phyloP scores from a whole-genome alignment of 495 filamentous ascomycete species.

The Friedmanniomyces simplex region DNA sequence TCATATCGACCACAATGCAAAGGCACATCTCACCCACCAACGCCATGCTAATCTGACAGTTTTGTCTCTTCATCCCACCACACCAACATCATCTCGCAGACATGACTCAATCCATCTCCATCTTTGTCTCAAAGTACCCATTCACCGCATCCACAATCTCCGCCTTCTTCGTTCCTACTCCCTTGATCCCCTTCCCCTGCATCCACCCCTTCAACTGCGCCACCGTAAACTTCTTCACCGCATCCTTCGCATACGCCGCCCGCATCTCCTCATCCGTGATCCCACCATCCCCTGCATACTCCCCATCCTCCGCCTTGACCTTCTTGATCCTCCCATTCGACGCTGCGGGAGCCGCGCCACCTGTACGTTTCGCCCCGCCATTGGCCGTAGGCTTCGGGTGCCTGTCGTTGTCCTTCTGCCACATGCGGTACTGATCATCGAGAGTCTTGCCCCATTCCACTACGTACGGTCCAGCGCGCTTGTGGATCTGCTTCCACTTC shows the following conservation, averaged over 20 bases:
- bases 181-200: conserved; percentile 46
- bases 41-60: neutral
- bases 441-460: conserved; percentile 64
- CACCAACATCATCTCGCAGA: neutral
- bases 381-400: conserved; percentile 8
- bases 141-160: conserved; percentile 72
- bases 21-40: no score
- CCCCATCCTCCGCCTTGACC: conserved; percentile 38
- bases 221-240: conserved; percentile 60
- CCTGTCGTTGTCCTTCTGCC: conserved; percentile 31
- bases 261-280: conserved; percentile 48
- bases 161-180: conserved; percentile 60
- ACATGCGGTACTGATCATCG: conserved; percentile 41
- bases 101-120: conserved; percentile 9
- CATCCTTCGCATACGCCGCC: conserved; percentile 46
- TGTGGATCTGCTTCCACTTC: conserved; percentile 74
- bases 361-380: conserved; percentile 35
- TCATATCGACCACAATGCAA: no score
- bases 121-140: conserved; percentile 57
- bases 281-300: conserved; percentile 21
- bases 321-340: conserved; percentile 41
- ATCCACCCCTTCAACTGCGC: conserved; percentile 60
- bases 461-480: conserved; percentile 69
- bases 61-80: neutral
- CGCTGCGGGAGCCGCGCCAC: conserved; percentile 21